phyloP scores from a whole-genome alignment of 495 filamentous ascomycete genomes.

The Margaritispora aquatica region DNA sequence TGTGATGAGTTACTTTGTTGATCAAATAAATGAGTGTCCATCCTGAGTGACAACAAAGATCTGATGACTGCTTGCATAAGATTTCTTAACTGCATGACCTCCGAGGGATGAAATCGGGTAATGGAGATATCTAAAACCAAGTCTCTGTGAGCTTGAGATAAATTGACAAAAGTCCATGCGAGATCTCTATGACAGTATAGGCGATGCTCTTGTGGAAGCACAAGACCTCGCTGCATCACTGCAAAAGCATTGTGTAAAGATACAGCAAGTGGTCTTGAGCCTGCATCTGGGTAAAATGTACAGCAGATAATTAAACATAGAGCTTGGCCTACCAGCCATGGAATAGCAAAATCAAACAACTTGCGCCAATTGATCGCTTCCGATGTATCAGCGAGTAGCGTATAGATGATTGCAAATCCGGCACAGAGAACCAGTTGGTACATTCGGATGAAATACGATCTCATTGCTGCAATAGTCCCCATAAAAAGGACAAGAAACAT shows the following conservation, averaged over 20 bases:
- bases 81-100: constrained; percentile 42
- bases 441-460: constrained; percentile 46
- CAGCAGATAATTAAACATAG: constrained; percentile 41
- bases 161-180: constrained; percentile 42
- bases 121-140: constrained; percentile 46
- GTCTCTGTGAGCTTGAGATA: constrained; percentile 49
- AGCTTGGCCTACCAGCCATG: constrained; percentile 49
- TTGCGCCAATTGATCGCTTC: constrained; percentile 35
- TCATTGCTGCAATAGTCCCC: constrained; percentile 40
- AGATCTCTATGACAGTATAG: constrained; percentile 32
- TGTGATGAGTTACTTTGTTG: not conserved
- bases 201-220: constrained; percentile 33
- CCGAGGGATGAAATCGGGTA: constrained; percentile 40
- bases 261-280: constrained; percentile 41
- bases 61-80: constrained; percentile 46
- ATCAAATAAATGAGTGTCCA: constrained; percentile 37
- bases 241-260: constrained; percentile 37
- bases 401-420: constrained; percentile 47
- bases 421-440: constrained; percentile 49
- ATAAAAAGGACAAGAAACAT: constrained; percentile 47
- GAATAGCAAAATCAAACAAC: constrained; percentile 46
- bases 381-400: constrained; percentile 42
- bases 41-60: constrained; percentile 36
- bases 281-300: constrained; percentile 44
- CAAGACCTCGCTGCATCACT: constrained; percentile 38